phyloP scores from a whole-genome alignment of 2,329 filamentous ascomycete genomes.

The Cryphonectria naterciae region DNA sequence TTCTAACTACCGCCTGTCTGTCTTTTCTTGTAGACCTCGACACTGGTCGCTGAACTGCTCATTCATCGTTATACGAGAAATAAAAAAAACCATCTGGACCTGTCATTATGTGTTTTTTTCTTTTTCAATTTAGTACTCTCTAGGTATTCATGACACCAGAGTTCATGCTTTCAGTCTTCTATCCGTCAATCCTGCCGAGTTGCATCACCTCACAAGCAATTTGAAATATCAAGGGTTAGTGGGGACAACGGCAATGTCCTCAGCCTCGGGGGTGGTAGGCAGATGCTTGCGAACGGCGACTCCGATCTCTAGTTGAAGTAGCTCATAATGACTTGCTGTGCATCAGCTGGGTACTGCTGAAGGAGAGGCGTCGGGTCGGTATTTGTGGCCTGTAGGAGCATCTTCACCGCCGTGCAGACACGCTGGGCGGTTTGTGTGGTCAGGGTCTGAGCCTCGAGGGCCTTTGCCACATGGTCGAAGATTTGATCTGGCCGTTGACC shows the following conservation, averaged over 20 bases:
- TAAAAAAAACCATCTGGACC: not conserved
- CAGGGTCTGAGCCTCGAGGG: conserved; percentile 87
- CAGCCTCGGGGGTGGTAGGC: not conserved
- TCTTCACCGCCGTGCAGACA: conserved; percentile 78
- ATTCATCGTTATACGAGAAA: not conserved
- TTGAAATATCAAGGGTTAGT: conserved; percentile 8
- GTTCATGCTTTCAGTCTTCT: not conserved
- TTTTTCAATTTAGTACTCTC: not conserved
- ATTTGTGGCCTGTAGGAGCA: conserved; percentile 72
- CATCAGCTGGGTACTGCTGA: conserved; percentile 74
- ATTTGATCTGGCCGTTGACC: conserved; percentile 77
- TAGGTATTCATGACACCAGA: not conserved
- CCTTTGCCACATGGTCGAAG: conserved; percentile 84
- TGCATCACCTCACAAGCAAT: not conserved
- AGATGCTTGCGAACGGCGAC: not conserved
- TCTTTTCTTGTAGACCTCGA: not conserved
- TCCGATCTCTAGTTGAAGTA: conserved; percentile 67
- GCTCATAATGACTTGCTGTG: conserved; percentile 77
- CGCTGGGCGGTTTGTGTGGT: conserved; percentile 80
- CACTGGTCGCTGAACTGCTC: not conserved
- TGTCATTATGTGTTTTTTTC: not conserved
- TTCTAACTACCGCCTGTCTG: conserved; percentile 13
- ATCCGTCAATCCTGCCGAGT: not conserved
- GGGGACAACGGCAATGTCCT: conserved; percentile 8
- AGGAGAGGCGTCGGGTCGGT: conserved; percentile 78